Evolutionary conservation across 202 grass and related monocot species (phyloP).

Genomic region (Sporobolus alterniflorus): DNA sequence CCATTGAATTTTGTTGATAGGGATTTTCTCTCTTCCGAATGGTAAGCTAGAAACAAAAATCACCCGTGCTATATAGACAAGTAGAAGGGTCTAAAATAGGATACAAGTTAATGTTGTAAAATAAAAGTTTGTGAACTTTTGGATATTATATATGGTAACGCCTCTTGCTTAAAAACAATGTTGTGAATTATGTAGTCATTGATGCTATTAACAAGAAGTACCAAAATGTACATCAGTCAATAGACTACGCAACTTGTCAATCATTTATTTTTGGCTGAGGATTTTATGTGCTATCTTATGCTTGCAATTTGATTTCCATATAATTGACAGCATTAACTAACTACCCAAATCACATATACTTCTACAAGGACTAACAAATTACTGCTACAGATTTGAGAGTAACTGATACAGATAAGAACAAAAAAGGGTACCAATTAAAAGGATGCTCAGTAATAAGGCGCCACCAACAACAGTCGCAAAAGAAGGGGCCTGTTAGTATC

Average conservation of each 20-base stretch:
- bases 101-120: constrained; percentile 4
- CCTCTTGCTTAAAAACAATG: not conserved
- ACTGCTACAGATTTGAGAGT: not conserved
- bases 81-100: constrained; percentile 9
- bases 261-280: not conserved
- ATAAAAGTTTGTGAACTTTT: not conserved
- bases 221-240: not conserved
- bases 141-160: not conserved
- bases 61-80: not conserved
- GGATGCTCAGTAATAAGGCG: not conserved
- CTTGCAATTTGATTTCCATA: not conserved
- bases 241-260: not conserved
- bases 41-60: not conserved
- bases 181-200: not conserved
- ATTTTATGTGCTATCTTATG: not conserved
- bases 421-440: too few species aligned
- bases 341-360: not conserved
- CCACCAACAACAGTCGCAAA: not conserved
- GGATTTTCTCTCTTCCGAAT: not conserved
- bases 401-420: not conserved
- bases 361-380: too few species aligned
- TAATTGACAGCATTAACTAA: not conserved
- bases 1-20: not conserved
- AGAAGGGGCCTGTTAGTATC: not conserved
- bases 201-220: not conserved